phyloP scores from a whole-genome alignment of 805 yeast species.

The Wickerhamiella shivajii region DNA sequence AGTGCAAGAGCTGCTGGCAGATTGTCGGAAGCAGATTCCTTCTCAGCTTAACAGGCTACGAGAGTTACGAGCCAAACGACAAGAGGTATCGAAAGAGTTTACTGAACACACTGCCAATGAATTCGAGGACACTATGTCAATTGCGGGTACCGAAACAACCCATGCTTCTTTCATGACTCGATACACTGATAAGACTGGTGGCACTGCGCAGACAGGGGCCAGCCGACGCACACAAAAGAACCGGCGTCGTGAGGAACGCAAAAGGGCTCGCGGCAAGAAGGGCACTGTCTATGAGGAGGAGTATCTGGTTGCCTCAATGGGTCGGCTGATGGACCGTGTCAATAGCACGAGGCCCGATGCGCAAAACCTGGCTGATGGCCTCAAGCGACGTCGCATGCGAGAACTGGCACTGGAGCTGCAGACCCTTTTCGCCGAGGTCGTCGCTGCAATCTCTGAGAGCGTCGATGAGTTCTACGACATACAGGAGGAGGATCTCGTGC shows the following conservation, averaged over 20 bases:
- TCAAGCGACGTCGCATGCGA: slow-evolving; percentile 54
- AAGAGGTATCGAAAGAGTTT: slow-evolving; percentile 71
- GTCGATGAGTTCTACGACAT: slow-evolving; percentile 64
- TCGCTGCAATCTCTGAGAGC: slow-evolving; percentile 41
- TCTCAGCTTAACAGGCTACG: slow-evolving; percentile 76
- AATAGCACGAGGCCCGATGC: slow-evolving; percentile 66
- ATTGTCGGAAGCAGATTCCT: slow-evolving; percentile 69
- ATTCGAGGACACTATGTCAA: slow-evolving; percentile 82
- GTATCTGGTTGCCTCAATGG: slow-evolving; percentile 74
- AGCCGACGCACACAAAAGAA: slow-evolving; percentile 86
- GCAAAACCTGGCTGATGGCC: slow-evolving; percentile 51
- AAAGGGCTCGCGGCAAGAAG: slow-evolving; percentile 91
- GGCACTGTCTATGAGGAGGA: slow-evolving; percentile 97
- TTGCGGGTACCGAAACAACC: slow-evolving; percentile 89
- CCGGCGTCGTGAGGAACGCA: slow-evolving; percentile 87
- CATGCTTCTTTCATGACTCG: slow-evolving; percentile 89
- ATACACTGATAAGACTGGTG: slow-evolving; percentile 90
- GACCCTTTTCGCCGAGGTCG: slow-evolving; percentile 43
- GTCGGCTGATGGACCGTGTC: slow-evolving; percentile 74
- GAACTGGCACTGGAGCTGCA: slow-evolving; percentile 78
- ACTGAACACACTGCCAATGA: slow-evolving; percentile 51
- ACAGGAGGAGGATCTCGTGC: slow-evolving; percentile 74
- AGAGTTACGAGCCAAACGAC: slow-evolving; percentile 71
- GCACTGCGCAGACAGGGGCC: slow-evolving; percentile 94
- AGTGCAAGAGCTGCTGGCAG: slow-evolving; percentile 82